Evolutionary conservation across 108 stramenopile species (phyloP).

Genomic region (Nitzschia inconspicua): DNA sequence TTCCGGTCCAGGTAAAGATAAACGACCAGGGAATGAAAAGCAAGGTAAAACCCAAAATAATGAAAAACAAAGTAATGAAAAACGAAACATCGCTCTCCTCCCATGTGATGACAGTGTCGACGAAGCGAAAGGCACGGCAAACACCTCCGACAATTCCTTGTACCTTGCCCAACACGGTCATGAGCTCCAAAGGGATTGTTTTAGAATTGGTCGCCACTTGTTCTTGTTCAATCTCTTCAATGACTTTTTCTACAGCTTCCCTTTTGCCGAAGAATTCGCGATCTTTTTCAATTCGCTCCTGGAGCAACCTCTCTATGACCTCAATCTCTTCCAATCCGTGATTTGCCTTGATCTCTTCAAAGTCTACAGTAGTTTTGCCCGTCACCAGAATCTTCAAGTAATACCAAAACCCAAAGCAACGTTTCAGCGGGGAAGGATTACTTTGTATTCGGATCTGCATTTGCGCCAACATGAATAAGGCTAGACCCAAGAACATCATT

Average conservation of each 20-base stretch:
- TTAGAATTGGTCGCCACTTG: slow-evolving; percentile 11
- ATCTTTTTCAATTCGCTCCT: slow-evolving; percentile 9
- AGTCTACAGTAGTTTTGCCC: not conserved
- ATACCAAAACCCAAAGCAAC: slow-evolving; percentile 5
- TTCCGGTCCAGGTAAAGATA: slow-evolving; percentile 18
- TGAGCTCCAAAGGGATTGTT: slow-evolving; percentile 7
- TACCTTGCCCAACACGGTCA: slow-evolving; percentile 17
- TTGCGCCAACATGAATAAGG: slow-evolving; percentile 1
- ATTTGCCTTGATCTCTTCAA: slow-evolving; percentile 8
- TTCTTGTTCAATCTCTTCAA: slow-evolving; percentile 16
- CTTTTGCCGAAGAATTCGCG: slow-evolving; percentile 14
- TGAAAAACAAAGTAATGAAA: not conserved
- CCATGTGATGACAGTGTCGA: slow-evolving; percentile 28
- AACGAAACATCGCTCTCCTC: slow-evolving; percentile 19
- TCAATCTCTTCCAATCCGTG: slow-evolving; percentile 14
- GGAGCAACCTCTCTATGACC: not conserved
- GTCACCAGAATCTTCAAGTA: slow-evolving; percentile 9
- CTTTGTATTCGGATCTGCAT: slow-evolving; percentile 3
- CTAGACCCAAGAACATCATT: slow-evolving; percentile 7
- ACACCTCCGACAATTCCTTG: slow-evolving; percentile 29
- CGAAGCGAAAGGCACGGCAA: slow-evolving; percentile 12
- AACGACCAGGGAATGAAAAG: slow-evolving; percentile 18
- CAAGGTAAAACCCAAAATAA: not conserved
- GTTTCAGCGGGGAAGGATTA: slow-evolving; percentile 16
- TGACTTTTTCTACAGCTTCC: slow-evolving; percentile 14